These are phyloP conservation scores for Medicago arabica DNA, from an alignment of 306 rosid genomes.

Conservation along the genomic window DNA sequence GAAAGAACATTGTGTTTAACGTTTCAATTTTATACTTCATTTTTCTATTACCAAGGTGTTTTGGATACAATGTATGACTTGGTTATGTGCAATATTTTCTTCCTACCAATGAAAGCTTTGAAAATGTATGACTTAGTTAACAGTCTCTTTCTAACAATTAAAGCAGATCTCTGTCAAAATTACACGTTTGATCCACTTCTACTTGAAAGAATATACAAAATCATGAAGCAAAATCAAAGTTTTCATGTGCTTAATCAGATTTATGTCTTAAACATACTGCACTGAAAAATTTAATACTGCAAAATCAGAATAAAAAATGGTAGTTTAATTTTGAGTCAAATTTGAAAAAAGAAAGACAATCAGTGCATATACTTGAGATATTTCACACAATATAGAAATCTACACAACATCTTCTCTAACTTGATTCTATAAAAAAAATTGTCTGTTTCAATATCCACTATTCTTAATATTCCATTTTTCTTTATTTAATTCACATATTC, in stretches of 20 bases:
- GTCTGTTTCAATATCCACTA: neutral
- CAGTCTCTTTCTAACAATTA: neutral
- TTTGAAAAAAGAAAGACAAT: neutral
- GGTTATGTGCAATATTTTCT: neutral
- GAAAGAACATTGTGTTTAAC: conserved; percentile 9
- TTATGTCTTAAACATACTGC: conserved; percentile 8
- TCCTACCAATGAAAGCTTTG: neutral
- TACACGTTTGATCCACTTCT: conserved; percentile 14
- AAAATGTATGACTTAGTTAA: neutral
- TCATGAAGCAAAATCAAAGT: conserved; percentile 12
- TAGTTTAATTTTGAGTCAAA: neutral
- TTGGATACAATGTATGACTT: neutral
- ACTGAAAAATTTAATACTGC: conserved; percentile 5
- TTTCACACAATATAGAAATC: neutral
- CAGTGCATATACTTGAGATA: neutral
- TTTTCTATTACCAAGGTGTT: conserved; percentile 16
- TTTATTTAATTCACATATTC: neutral
- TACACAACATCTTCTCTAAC: neutral
- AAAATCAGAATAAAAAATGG: conserved; percentile 7
- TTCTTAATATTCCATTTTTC: neutral
- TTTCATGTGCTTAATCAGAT: conserved; percentile 12
- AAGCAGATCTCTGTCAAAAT: neutral
- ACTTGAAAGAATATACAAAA: conserved; percentile 12
- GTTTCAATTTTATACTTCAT: conserved; percentile 22
- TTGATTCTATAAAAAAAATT: neutral